Conservation (phyloP, 2,329 filamentous ascomycete genomes). For the Neonectria neomacrospora region DNA sequence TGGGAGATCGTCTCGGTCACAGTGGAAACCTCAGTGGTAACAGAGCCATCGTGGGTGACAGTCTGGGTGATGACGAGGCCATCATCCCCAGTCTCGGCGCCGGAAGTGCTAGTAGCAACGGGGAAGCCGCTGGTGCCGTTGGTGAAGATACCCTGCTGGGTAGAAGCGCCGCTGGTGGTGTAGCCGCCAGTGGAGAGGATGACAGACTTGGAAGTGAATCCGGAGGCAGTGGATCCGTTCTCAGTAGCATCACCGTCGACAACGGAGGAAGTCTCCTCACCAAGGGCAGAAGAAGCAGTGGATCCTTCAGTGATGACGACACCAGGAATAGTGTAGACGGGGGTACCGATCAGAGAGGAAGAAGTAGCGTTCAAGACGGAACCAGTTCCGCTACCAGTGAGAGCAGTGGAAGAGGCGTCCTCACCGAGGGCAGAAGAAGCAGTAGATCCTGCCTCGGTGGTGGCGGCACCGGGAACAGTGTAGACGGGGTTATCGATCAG, state of each 20-base stretch:
- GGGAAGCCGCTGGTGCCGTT: conserved; percentile 15
- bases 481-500: conserved; percentile 8
- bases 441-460: conserved; percentile 16
- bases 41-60: conserved; percentile 11
- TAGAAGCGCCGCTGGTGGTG: conserved; percentile 16
- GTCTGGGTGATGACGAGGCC: conserved; percentile 18
- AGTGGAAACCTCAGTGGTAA: conserved; percentile 20
- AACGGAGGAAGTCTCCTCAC: not conserved
- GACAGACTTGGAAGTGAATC: conserved; percentile 15
- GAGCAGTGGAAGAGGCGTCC: conserved; percentile 6
- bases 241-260: conserved; percentile 7
- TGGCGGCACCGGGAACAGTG: conserved; percentile 13
- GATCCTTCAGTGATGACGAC: conserved; percentile 12
- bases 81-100: conserved; percentile 7
- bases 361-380: not conserved
- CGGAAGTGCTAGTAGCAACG: conserved; percentile 18
- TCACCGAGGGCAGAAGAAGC: conserved; percentile 25
- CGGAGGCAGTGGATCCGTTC: not conserved
- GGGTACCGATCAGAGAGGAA: not conserved
- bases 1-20: conserved; percentile 24
- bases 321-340: conserved; percentile 20
- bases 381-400: conserved; percentile 6
- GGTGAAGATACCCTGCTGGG: conserved; percentile 13
- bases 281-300: conserved; percentile 4
- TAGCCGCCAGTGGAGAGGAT: conserved; percentile 26